Conservation (phyloP, 2,329 filamentous ascomycete species). For the Coniella vitis region DNA sequence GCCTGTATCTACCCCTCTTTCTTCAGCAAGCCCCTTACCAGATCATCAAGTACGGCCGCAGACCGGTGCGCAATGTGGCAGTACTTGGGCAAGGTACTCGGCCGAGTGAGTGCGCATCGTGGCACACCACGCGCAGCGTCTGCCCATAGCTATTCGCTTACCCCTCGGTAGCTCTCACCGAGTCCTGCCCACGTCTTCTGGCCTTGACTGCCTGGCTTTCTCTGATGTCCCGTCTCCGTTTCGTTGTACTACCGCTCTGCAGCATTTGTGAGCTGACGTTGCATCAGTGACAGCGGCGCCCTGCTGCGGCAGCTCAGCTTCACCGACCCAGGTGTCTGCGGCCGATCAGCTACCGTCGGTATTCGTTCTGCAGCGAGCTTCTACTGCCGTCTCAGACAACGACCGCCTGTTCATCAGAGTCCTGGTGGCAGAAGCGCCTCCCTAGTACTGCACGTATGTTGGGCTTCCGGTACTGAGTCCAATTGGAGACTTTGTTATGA, state of each 20-base stretch:
- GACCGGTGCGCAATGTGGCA: constrained; percentile 10
- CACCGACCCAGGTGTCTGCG: constrained; percentile 8
- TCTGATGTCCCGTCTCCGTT: neutral
- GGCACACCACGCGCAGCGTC: constrained; percentile 3
- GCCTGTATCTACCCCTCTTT: constrained; percentile 17
- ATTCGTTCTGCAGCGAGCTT: constrained; percentile 6
- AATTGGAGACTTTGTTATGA: too few species aligned
- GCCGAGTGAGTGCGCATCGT: constrained; percentile 8
- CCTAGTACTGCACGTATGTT: too few species aligned
- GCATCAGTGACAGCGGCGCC: constrained; percentile 11
- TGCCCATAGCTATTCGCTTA: constrained; percentile 11
- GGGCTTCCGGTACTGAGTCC: too few species aligned
- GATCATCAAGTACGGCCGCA: constrained; percentile 4
- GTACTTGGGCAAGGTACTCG: constrained; percentile 6
- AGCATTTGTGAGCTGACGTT: constrained; percentile 12
- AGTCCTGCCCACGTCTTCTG: constrained; percentile 1
- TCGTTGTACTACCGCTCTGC: constrained; percentile 5
- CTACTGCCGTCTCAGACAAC: constrained; percentile 9
- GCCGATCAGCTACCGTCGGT: constrained; percentile 3
- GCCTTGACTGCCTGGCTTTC: constrained; percentile 3
- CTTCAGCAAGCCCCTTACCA: constrained; percentile 4
- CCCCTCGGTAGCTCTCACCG: constrained; percentile 11
- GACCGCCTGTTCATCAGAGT: constrained; percentile 4
- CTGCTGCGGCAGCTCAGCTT: constrained; percentile 5
- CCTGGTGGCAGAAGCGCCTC: too few species aligned